Evolutionary conservation across 495 filamentous ascomycete genomes (phyloP), one percentile per base, ranked within the genome.

Genomic region (Talaromyces proteolyticus): DNA sequence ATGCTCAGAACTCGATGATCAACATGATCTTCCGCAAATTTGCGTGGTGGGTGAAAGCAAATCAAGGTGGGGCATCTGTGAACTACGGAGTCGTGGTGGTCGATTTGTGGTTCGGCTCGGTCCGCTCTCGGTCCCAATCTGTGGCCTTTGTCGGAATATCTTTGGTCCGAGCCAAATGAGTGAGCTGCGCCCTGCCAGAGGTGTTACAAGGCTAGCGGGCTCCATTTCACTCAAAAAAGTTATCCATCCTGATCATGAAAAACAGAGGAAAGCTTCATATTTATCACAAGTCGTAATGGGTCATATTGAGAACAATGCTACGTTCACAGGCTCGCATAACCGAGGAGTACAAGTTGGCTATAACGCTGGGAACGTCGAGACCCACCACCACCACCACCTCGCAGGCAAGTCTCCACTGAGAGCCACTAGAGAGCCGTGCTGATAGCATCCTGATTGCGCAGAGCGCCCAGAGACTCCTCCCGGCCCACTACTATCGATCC

Each of bases 251-350:
- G n/a, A 42, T 18, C 17, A 42, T 14, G 40, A 20, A 18, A 29
- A 12, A 29, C 6, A 12, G 12, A 12, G 12, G 5, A 20, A 11
- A 42, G 40, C 40, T 42, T 42, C 40, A 14, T 18, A 17, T 11
- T 42, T 18, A 42, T 42, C n/a, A 42, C 11, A 10, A 16, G 40
- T 39, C 40, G 18, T 42, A 14, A 42, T 42, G 38, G 38, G 6
- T 41, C n/a, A 6, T 41, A n/a, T n/a, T 41, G 38, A 16, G 17
- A 4, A 41, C 16, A 48, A 48, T 38, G 29, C 45, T 8, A 48
- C 45, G 18, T 48, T 48, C 21, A 37, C 44, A 26, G 44, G 44
- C 14, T 24, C 44, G 12, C 22, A 46, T 18, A 46, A 46, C 26
- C 26, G 16, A 14, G 44, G 44, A 24, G n/a, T 46, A 16, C 44